Conservation (phyloP, 139 green algal genomes). For the Chlorella vulgaris region DNA sequence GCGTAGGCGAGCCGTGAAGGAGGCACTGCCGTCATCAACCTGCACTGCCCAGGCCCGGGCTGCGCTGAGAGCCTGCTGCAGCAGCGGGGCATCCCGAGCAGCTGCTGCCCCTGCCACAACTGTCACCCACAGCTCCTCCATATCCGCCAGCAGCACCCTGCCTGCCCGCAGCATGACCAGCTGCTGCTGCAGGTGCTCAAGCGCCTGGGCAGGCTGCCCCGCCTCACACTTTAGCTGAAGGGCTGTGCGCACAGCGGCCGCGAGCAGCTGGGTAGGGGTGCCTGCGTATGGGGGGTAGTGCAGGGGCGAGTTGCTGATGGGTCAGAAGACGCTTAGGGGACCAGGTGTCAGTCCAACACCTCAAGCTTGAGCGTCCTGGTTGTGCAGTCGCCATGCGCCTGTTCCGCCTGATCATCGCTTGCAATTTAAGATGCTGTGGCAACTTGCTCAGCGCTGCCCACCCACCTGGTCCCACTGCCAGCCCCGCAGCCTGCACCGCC, state of each 20-base stretch:
- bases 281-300: background rate
- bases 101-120: conserved; percentile 39
- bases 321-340: too few species aligned
- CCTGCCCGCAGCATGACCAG: conserved; percentile 2
- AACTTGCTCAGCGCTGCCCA: background rate
- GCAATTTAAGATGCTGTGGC: too few species aligned
- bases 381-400: too few species aligned
- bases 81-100: background rate
- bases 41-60: conserved; percentile 25
- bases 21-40: background rate
- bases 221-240: conserved; percentile 37
- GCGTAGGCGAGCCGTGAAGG: background rate
- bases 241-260: background rate
- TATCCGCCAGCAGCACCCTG: background rate
- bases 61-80: background rate
- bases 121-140: conserved; percentile 41
- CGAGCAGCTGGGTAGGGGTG: conserved; percentile 10
- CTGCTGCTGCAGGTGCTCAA: conserved; percentile 39
- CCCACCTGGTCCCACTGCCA: conserved; percentile 12
- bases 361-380: too few species aligned
- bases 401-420: too few species aligned
- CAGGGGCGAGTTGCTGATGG: background rate
- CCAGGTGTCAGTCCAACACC: too few species aligned
- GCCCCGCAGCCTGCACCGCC: conserved; percentile 22
- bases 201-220: conserved; percentile 35